These are phyloP conservation scores for Chenopodium berlandieri DNA, from an alignment of 148 eudicot genomes.

Conservation along the genomic window DNA sequence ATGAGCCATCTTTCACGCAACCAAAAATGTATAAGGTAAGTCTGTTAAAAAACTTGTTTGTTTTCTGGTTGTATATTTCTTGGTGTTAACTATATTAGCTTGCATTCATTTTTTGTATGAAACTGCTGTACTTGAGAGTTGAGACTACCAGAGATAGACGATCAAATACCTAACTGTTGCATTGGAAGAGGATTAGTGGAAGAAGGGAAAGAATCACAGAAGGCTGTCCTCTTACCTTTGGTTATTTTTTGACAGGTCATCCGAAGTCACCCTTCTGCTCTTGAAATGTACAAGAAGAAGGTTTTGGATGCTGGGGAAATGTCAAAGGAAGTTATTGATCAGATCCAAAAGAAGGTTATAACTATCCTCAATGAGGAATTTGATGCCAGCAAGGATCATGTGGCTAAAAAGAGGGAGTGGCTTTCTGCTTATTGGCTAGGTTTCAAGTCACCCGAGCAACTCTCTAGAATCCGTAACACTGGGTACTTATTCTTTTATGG, in stretches of 20 bases:
- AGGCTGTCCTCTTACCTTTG: not conserved
- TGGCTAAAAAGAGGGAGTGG: slow-evolving; percentile 76
- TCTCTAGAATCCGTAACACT: slow-evolving; percentile 76
- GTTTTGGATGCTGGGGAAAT: slow-evolving; percentile 69
- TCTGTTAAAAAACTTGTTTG: not conserved
- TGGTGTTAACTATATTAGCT: not conserved
- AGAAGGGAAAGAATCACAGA: not conserved
- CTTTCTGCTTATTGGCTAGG: slow-evolving; percentile 90
- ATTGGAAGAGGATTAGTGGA: not conserved
- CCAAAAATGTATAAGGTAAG: slow-evolving; percentile 87
- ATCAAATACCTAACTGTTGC: not conserved
- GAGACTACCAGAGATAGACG: not conserved
- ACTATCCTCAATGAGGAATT: slow-evolving; percentile 82
- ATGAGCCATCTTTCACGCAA: slow-evolving; percentile 94
- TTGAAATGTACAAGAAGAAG: slow-evolving; percentile 71
- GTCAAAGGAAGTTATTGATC: slow-evolving; percentile 64
- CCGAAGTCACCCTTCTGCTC: slow-evolving; percentile 76
- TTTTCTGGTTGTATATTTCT: not conserved
- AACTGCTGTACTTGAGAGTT: not conserved
- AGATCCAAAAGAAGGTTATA: slow-evolving; percentile 60
- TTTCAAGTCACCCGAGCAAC: slow-evolving; percentile 85
- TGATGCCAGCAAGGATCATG: slow-evolving; percentile 75
- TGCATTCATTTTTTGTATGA: not conserved
- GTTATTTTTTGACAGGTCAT: slow-evolving; percentile 45
- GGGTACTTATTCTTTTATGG: slow-evolving; percentile 42